Base-by-base conservation (phyloP, 1,284 basidiomycete species). In the Rhodotorula sp. region DNA sequence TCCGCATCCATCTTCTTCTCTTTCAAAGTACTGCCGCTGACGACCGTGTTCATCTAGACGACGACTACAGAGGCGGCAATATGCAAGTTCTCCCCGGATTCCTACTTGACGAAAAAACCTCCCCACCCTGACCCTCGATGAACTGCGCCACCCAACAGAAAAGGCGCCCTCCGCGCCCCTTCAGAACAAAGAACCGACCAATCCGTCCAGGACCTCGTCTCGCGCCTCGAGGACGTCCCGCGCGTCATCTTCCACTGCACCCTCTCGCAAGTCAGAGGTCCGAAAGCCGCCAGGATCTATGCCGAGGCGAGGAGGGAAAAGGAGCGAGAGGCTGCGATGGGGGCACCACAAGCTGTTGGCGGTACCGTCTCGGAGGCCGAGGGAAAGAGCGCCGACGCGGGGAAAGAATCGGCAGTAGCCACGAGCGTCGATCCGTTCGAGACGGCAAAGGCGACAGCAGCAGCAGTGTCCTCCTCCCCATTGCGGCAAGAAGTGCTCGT, bases 161-260 rank as follows among this genome's bases (percentile, higher is more conserved):
- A 77, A 12, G 78, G 78, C 3, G 78, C 78, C 0, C 68, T 71
- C 28, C 78, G 79, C 52, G 72, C 78, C 14, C 81, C 81, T 0
- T 77, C 76, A 1, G 72, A 78, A 1, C 64, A 60, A 10, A 34
- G 66, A 0, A 78, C 80, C 21, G 73, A 78, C 28, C 60, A 78
- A 7, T 63, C 49, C 16, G 76, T 82, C 1, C 47, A 75, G 45
- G 73, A 78, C 15, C 72, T 82, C 18, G 77, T 80, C 2, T 61
- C 71, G 45, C 70, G 74, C 10, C 68, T 80, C 19, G 67, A 74
- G 52, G 69, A 74, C 50, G 77, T 73, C 7, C 73, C 75, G 2
- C 57, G 50, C 26, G 80, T 82, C 52, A 75, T 82, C 38, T 81
- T 82, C 63, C 81, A 82, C 71, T 82, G 81, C 64, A 72, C 78